These are phyloP conservation scores for Udeniomyces megalosporus DNA, from an alignment of 768 basidiomycete species.

Conservation along the genomic window DNA sequence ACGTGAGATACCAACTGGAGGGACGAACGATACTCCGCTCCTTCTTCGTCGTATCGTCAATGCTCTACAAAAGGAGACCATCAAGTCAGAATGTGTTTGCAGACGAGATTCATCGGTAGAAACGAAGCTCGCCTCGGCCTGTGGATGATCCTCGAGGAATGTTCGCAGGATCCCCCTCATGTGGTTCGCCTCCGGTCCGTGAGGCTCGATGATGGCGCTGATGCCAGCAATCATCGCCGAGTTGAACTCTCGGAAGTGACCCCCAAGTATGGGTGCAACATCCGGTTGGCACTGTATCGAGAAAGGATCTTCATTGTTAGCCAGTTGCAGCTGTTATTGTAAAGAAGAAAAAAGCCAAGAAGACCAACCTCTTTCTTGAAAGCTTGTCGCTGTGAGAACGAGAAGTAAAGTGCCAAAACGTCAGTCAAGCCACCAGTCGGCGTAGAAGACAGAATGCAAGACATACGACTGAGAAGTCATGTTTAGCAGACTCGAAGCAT, in stretches of 20 bases:
- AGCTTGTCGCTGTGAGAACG: conserved; percentile 22
- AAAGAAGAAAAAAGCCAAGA: no score
- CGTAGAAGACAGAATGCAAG: background rate
- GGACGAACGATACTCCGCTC: conserved; percentile 15
- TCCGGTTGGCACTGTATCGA: background rate
- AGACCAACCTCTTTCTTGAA: conserved; percentile 27
- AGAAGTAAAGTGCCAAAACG: background rate
- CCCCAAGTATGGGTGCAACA: conserved; percentile 9
- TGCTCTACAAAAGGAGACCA: background rate
- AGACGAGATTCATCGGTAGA: conserved; percentile 62
- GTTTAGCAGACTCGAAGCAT: conserved; percentile 79
- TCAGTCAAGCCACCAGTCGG: conserved; percentile 1
- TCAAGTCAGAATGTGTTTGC: conserved; percentile 37
- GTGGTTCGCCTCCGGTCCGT: conserved; percentile 45
- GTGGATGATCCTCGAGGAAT: conserved; percentile 52
- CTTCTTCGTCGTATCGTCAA: conserved; percentile 17
- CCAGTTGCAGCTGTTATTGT: no score
- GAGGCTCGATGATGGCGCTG: conserved; percentile 63
- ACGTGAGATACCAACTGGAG: no score
- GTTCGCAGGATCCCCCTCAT: conserved; percentile 69
- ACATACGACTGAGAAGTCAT: conserved; percentile 54
- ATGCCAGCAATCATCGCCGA: conserved; percentile 58
- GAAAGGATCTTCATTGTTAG: no score
- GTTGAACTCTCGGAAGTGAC: conserved; percentile 14
- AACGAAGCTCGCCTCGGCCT: conserved; percentile 34